Evolutionary conservation across 73 alveolate species (phyloP), one percentile per base, ranked within the genome.

Genomic region (Paraurostyla sp.): DNA sequence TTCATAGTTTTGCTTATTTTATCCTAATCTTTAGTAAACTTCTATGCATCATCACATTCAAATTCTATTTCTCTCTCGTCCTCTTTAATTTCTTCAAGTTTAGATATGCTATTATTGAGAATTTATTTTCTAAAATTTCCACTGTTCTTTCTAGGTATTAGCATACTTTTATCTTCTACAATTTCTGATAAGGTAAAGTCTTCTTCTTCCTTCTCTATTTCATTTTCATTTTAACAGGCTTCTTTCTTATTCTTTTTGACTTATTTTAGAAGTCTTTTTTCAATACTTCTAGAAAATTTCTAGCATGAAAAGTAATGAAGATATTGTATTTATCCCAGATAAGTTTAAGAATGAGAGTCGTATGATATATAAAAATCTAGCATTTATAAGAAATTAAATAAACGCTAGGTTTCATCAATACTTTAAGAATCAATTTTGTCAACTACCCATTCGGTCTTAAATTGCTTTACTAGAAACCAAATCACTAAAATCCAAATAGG

Each of bases 401-500:
- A 27, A 3, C 23, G 4, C 11, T 59, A 18, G 3, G 4, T 27
- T 4, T 59, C 76, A 7, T 13, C 32, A 2, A 2, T 13, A 7
- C 32, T n/a, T 13, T 7, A 25, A 2, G 4, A 4, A 27, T 65
- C 82, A 0, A 65, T 35, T 3, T 40, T 65, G 58, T 65, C 58
- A 38, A 65, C 25, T 11, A 65, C 82, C 58, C 58, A 65, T 38
- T 65, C 6, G 58, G 56, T 38, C 41, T 65, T 38, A 38, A 15
- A 30, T 38, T 65, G 41, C 25, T 30, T 22, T 13, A 16, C 13
- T 35, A 25, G 41, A 40, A 38, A 65, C 40, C 46, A 65, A 38
- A 65, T 38, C 4, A 38, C 32, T 13, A 65, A 40, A 15, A 65
- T 9, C 82, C 82, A 65, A 3, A 65, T 65, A 18, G 82, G 82